Evolutionary conservation across 1,284 basidiomycete genomes (phyloP), one percentile per base, ranked within the genome.

Genomic region (Ustilago trichophora): DNA sequence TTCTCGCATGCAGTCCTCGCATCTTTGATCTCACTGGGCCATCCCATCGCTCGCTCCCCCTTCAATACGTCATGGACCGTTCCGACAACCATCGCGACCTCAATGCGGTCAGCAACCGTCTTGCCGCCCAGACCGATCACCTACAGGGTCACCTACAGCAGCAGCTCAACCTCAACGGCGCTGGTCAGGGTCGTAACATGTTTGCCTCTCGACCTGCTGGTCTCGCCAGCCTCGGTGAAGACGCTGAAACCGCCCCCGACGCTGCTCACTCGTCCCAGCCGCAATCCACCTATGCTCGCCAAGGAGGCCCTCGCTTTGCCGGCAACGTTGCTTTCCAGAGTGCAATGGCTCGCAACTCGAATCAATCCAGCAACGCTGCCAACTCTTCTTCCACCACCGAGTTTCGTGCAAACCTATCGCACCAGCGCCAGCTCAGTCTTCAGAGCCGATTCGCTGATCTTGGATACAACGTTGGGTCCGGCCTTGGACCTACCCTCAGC

Each of bases 291-390:
- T 58, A 43, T 33, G 11, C 44, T 18, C 62, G 69, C 26, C 72
- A 73, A 33, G 64, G 56, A 3, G 75, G 67, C 7, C 74, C 76
- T 45, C 66, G 75, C 18, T 78, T 77, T 31, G 73, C 76, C 9
- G 75, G 73, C 27, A 78, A 73, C 38, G 75, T 72, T 15, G 75
- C 75, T 25, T 77, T 75, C 36, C 76, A 78, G 50, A 69, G 64
- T 40, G 74, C 69, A 44, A 52, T 75, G 35, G 76, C 73, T 34
- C 67, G 76, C 13, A 68, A 76, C 33, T 53, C 58, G 18, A 56
- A 47, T n/a, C 65, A 68, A 24, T 13, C 52, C 22, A 50, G 38
- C 33, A 54, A 43, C 40, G 42, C 43, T n/a, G 27, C 11, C 41
- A 50, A 51, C 32, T 24, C 47, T 11, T 41, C 57, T 6, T 51